Evolutionary conservation across 2,329 filamentous ascomycete genomes (phyloP), one percentile per base, ranked within the genome.

Genomic region (Periconia digitata): DNA sequence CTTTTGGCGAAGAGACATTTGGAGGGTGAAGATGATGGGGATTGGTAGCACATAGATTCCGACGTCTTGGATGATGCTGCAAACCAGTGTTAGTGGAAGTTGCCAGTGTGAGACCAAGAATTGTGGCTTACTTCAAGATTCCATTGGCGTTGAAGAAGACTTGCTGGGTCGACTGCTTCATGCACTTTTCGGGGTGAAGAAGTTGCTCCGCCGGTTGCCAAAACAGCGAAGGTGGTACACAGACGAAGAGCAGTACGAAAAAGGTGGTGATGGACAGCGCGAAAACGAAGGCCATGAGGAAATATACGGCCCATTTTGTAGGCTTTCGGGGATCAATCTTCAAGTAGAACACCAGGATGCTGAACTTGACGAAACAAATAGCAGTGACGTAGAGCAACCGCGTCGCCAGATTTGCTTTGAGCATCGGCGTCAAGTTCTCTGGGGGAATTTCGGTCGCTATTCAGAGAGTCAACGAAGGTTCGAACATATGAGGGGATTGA

Each of bases 321-420:
- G 22, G 16, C 27, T 42, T 49, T 18, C 47, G 47, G 13, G 16
- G 47, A 24, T 49, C 47, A n/a, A 49, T 43, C 10, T 42, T 43
- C 20, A 37, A 10, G 37, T 49, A 49, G 27, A 49, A 49, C n/a
- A 45, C 27, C 13, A 49, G 42, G 22, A 49, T 49, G 37, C 47
- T 49, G 29, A 37, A 41, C 20, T 49, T 49, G 36, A 49, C 47
- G 15, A 49, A 42, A 8, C 36, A 39, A 12, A 49, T 39, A 17
- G 42, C 42, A 13, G 37, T 37, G 8, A 44, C 35, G 32, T 49
- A 49, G 21, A 49, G 36, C 20, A 49, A 37, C 10, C 47, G 47
- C 3, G 41, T 49, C n/a, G 47, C 47, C 6, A 45, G 23, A 17
- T 49, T 49, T 10, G 41, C 37, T 27, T 49, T 49, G 8, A 49